A percentile compares a stretch with the other conserved stretches of the same genome.
Conservation (phyloP, 1,284 basidiomycete species). For the Moesziomyces parantarcticus region DNA sequence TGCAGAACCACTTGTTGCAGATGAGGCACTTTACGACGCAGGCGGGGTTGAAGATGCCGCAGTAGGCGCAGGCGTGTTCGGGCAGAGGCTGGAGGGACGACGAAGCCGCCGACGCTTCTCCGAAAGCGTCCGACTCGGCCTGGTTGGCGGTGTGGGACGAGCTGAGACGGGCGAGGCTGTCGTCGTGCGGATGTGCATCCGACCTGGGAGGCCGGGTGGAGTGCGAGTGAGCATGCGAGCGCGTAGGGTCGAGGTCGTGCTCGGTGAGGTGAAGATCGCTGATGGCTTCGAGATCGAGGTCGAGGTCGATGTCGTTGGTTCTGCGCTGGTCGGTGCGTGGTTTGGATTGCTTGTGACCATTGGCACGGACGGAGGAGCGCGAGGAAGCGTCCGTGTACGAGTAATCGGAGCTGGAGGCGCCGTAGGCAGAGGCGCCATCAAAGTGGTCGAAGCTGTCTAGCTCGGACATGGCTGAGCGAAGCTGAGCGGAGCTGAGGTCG, state of each 20-base stretch:
- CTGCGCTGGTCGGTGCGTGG: slow-evolving; percentile 6
- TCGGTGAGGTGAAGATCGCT: slow-evolving; percentile 54
- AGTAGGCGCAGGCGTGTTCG: slow-evolving; percentile 73
- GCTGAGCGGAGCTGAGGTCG: too few species aligned
- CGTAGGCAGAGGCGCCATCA: slow-evolving; percentile 55
- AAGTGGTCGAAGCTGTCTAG: slow-evolving; percentile 59
- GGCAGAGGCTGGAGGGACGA: slow-evolving; percentile 35
- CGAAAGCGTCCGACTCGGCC: slow-evolving; percentile 1
- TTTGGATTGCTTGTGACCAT: slow-evolving; percentile 25
- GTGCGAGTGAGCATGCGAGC: slow-evolving; percentile 14
- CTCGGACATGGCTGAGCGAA: slow-evolving; percentile 40
- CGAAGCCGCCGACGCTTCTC: slow-evolving; percentile 18
- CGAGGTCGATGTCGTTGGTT: slow-evolving; percentile 41
- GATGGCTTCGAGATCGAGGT: slow-evolving; percentile 56
- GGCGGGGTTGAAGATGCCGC: slow-evolving; percentile 96
- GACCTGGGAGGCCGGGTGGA: background rate
- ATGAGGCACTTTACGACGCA: slow-evolving; percentile 96
- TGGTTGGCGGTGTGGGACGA: slow-evolving; percentile 1
- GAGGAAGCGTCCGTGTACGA: slow-evolving; percentile 27
- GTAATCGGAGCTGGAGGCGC: slow-evolving; percentile 46
- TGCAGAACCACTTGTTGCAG: slow-evolving; percentile 97
- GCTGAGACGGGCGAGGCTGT: slow-evolving; percentile 4
- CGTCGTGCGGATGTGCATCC: slow-evolving; percentile 4
- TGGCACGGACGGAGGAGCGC: slow-evolving; percentile 1
- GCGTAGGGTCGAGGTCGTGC: slow-evolving; percentile 31